Conservation (phyloP, 108 stramenopile species). For the Nitzschia palea region DNA sequence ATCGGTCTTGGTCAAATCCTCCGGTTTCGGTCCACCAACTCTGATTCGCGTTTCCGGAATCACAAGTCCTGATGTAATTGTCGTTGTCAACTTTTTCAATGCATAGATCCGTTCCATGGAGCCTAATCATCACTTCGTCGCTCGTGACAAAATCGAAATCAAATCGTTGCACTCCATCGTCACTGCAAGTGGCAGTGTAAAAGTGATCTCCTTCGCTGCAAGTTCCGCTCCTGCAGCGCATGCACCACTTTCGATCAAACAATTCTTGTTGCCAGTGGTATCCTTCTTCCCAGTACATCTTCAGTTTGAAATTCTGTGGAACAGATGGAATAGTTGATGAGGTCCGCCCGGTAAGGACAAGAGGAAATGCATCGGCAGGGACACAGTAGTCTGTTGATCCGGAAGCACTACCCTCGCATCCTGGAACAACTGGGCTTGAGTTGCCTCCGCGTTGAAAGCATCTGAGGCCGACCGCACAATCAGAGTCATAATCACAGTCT, state of each 20-base stretch:
- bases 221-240: slow-evolving; percentile 27
- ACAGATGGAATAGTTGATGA: not conserved
- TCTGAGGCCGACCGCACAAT: slow-evolving; percentile 35
- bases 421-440: slow-evolving; percentile 38
- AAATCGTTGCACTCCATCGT: slow-evolving; percentile 8
- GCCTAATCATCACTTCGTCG: slow-evolving; percentile 9
- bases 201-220: not conserved
- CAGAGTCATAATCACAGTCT: slow-evolving; percentile 41
- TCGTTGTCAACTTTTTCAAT: not conserved
- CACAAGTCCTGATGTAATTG: slow-evolving; percentile 2
- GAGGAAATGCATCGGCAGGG: not conserved
- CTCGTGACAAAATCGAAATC: slow-evolving; percentile 5
- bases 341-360: not conserved
- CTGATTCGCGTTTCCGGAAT: not conserved
- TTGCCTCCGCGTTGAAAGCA: slow-evolving; percentile 38
- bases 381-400: slow-evolving; percentile 27
- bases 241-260: slow-evolving; percentile 51
- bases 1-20: not conserved
- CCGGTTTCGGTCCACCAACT: not conserved
- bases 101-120: slow-evolving; percentile 1
- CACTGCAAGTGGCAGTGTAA: not conserved
- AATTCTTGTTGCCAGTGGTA: slow-evolving; percentile 63
- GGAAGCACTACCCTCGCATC: slow-evolving; percentile 28
- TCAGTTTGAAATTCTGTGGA: slow-evolving; percentile 32
- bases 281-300: slow-evolving; percentile 55